These are phyloP conservation scores for Hirschioporus abietinus DNA, from an alignment of 768 basidiomycete species.

Conservation along the genomic window DNA sequence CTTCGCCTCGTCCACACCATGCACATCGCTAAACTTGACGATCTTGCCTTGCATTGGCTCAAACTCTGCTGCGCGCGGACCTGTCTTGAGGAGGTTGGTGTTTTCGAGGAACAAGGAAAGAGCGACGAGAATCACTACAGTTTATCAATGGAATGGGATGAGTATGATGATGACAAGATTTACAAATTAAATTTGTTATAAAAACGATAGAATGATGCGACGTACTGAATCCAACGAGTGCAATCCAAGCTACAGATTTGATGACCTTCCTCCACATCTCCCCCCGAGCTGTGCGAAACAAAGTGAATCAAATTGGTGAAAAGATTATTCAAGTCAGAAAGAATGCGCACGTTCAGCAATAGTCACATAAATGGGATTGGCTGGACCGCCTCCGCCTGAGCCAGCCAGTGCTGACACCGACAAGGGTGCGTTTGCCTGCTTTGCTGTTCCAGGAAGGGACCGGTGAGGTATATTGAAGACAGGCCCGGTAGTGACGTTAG, in stretches of 20 bases:
- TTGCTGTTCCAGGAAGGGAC: constrained; percentile 30
- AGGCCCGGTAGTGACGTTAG: constrained; percentile 4
- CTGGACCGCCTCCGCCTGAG: constrained; percentile 37
- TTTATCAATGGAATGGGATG: not conserved
- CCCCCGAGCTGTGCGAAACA: not conserved
- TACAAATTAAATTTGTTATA: not conserved
- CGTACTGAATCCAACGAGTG: constrained; percentile 64
- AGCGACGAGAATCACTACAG: constrained; percentile 72
- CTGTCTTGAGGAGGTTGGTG: constrained; percentile 87
- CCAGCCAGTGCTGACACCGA: constrained; percentile 35
- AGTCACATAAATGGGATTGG: constrained; percentile 72
- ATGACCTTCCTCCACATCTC: not conserved
- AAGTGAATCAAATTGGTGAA: constrained; percentile 14
- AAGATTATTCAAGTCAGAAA: constrained; percentile 10
- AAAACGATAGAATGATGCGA: constrained; percentile 10
- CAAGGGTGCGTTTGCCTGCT: constrained; percentile 22
- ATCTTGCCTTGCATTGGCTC: constrained; percentile 75
- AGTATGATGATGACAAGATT: not conserved
- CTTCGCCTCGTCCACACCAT: constrained; percentile 97
- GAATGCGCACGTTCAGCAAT: constrained; percentile 69
- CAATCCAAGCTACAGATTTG: constrained; percentile 17
- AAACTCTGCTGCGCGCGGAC: constrained; percentile 75
- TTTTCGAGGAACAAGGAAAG: constrained; percentile 90
- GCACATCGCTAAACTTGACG: constrained; percentile 92
- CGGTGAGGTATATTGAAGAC: not conserved